Base-by-base conservation (phyloP, 176 grass and related monocot genomes). In the Juncus effusus region DNA sequence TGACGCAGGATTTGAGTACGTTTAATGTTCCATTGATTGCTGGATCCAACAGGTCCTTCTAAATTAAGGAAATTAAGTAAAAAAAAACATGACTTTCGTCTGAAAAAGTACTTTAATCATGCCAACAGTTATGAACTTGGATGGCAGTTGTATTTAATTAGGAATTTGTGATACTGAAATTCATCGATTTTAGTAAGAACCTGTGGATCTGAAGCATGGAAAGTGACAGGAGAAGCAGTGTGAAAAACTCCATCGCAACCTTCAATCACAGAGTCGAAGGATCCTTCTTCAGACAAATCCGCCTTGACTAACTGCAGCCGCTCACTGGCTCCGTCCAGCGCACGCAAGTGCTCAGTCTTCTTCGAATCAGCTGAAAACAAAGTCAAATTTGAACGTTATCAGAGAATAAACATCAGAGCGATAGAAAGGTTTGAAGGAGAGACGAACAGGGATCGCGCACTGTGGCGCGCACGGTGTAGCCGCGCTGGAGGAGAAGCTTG, bases 181-280 rank as follows among this genome's bases (percentile, higher is more conserved):
- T 28, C 19, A 28, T 28, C 19, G 19, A 28, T 28, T 28, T 28
- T 28, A 28, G 19, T 28, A 28, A 28, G 19, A 71, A 71, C 67
- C 52, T 71, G 67, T 41, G 11, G 56, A 58, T 71, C 67, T 0
- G 13, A 56, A 6, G 67, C 4, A 56, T 59, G 13, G 14, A 71
- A 58, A 42, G 40, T 36, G 16, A 88, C 79, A 10, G 85, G 82
- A 45, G 77, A 75, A n/a, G 90, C 82, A 0, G 84, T 74, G 61
- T 94, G 85, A 68, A 88, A 94, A 54, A 85, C 82, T 36, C 76
- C 85, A 7, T 83, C 82, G 3, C 82, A 95, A 3, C 82, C 73
- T 2, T 54, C 56, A 35, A 89, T 69, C 9, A 76, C 73, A 2
- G 42, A 14, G 16, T 51, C 64, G 39, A 86, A 63, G 40, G 61